Evolutionary conservation across 208 protist species (phyloP).

Genomic region (Borovskyia barvae): DNA sequence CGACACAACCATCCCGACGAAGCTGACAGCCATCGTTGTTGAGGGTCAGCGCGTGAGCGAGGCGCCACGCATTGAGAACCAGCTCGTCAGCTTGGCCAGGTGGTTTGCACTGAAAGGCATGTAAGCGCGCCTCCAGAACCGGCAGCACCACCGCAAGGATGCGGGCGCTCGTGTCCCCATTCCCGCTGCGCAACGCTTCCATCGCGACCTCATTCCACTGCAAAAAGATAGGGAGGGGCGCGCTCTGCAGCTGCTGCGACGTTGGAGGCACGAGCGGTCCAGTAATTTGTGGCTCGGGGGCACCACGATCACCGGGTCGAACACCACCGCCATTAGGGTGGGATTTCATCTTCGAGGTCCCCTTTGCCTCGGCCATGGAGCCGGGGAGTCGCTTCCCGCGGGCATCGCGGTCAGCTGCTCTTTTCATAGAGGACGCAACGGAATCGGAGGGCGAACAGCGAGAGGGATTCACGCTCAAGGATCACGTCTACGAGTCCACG

Average conservation of each 20-base stretch:
- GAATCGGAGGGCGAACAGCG: too few relatives aligned
- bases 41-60: constrained; percentile 64
- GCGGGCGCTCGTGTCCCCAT: constrained; percentile 37
- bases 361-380: too few relatives aligned
- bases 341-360: too few relatives aligned
- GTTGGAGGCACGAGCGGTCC: constrained; percentile 1
- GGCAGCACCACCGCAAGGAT: constrained; percentile 15
- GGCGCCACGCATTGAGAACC: constrained; percentile 37
- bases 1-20: constrained; percentile 43
- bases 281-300: too few relatives aligned
- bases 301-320: too few relatives aligned
- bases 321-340: too few relatives aligned
- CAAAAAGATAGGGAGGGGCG: constrained; percentile 39
- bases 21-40: constrained; percentile 83
- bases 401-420: too few relatives aligned
- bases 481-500: too few relatives aligned
- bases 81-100: not conserved
- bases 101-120: not conserved
- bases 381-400: too few relatives aligned
- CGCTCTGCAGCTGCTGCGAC: not conserved
- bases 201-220: constrained; percentile 73
- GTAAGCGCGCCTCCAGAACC: constrained; percentile 6
- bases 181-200: constrained; percentile 40
- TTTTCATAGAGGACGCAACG: too few relatives aligned
- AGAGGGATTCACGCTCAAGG: too few relatives aligned